Base-by-base conservation (phyloP, 139 green algal species). In the Chlamydomonas sp. region DNA sequence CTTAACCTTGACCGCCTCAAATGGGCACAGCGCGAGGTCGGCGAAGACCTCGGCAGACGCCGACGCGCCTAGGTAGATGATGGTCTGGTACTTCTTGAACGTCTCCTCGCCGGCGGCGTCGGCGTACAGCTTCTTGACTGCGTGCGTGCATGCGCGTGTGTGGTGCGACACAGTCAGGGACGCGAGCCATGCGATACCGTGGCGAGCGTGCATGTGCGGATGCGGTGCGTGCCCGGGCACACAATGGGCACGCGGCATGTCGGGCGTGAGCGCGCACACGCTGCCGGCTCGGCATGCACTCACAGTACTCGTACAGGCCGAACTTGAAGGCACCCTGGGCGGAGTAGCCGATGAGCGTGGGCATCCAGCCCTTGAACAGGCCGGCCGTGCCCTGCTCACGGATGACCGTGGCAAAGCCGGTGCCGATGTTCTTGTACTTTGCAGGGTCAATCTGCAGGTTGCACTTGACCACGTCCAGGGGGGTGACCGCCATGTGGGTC, bases 1-100 rank as follows among this genome's bases (percentile, higher is more conserved):
- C 81, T 94, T 93, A 69, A 96, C 89, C 87, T 97, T 97, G 59
- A 96, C 88, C n/a, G 91, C 91, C 81, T 97, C 92, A 57, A 96
- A 95, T 48, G 92, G 91, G 63, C 89, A 95, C 3, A 97, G 83
- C 3, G 86, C 89, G 65, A 97, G 90, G 78, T 97, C 92, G 31
- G 92, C 92, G 75, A 97, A 92, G 83, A 97, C 95, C 81, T 97
- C 92, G 33, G 91, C 92, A 35, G 81, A 92, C 24, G 92, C 92
- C 20, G 86, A 94, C 48, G 82, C 90, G 0, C 88, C 90, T 49
- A 97, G 74, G 85, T 83, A 97, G 34, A 97, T 88, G 22, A 90
- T 38, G 58, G 83, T 93, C 81, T 96, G 83, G 80, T 96, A 96
- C 77, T 91, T 93, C 54, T 72, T 72, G 3, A 88, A 83, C n/a